Evolutionary conservation across 2,329 filamentous ascomycete genomes (phyloP).

Genomic region (Lasiodiplodia sp.): DNA sequence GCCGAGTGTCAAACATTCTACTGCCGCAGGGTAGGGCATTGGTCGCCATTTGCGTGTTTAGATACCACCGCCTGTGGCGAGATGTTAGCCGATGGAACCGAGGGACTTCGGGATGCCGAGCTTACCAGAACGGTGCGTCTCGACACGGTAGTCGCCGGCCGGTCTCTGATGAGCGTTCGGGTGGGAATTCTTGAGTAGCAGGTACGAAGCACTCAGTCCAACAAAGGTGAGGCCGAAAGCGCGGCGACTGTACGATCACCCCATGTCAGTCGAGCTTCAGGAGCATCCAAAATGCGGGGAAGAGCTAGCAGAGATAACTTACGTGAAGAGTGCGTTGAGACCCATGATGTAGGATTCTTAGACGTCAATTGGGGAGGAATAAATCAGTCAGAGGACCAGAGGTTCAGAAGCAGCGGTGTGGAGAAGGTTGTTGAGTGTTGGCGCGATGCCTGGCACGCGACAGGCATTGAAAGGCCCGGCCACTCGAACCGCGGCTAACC

Average conservation of each 20-base stretch:
- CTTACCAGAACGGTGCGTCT: slow-evolving; percentile 27
- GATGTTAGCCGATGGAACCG: not conserved
- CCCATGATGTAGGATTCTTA: slow-evolving; percentile 15
- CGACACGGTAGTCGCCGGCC: slow-evolving; percentile 23
- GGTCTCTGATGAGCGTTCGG: slow-evolving; percentile 38
- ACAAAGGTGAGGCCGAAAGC: slow-evolving; percentile 42
- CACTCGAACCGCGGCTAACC: not conserved
- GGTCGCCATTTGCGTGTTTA: not conserved
- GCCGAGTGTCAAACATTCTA: not conserved
- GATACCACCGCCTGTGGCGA: slow-evolving; percentile 21
- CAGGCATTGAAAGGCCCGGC: slow-evolving; percentile 8
- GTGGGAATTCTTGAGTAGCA: slow-evolving; percentile 42
- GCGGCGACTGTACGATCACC: slow-evolving; percentile 39
- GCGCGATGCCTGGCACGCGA: slow-evolving; percentile 24
- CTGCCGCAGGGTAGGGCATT: not conserved
- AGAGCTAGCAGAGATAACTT: not conserved
- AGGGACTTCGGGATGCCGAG: not conserved
- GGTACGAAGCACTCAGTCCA: slow-evolving; percentile 43
- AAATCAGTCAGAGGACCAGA: not conserved
- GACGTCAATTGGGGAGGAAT: not conserved
- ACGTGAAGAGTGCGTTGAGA: slow-evolving; percentile 26
- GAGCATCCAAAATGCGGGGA: not conserved
- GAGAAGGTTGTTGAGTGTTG: slow-evolving; percentile 13
- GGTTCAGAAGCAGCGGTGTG: slow-evolving; percentile 10
- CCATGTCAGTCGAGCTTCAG: slow-evolving; percentile 15